phyloP scores from a whole-genome alignment of 768 basidiomycete genomes.

The Tricholoma flavovirens region DNA sequence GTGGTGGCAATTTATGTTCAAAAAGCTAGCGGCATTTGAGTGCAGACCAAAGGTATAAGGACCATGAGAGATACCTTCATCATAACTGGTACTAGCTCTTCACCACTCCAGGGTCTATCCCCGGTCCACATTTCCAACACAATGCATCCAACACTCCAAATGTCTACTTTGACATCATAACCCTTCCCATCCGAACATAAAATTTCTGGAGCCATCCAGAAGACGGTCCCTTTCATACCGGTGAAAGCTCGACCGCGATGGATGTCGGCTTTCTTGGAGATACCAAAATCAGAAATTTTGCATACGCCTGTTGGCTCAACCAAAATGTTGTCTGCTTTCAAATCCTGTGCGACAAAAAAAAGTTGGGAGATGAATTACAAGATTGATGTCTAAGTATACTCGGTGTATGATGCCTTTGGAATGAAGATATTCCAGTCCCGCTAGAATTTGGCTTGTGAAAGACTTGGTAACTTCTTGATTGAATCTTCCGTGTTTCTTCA shows the following conservation, averaged over 20 bases:
- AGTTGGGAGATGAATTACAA: conserved; percentile 1
- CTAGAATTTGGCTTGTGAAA: conserved; percentile 81
- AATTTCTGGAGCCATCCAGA: conserved; percentile 96
- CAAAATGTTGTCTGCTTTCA: conserved; percentile 93
- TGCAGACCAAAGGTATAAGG: background rate
- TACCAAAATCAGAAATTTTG: conserved; percentile 96
- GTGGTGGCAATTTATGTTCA: conserved; percentile 62
- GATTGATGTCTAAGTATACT: conserved; percentile 32
- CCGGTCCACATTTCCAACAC: conserved; percentile 96
- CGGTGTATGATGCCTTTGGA: conserved; percentile 79
- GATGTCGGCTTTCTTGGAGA: conserved; percentile 83
- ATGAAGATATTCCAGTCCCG: conserved; percentile 86
- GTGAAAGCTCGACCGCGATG: conserved; percentile 56
- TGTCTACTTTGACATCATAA: conserved; percentile 92
- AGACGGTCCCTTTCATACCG: conserved; percentile 84
- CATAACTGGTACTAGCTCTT: conserved; percentile 72
- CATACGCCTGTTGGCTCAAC: conserved; percentile 80
- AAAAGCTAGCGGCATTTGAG: conserved; percentile 45
- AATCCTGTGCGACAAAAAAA: conserved; percentile 44
- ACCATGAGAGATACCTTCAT: conserved; percentile 51
- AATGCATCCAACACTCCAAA: conserved; percentile 94
- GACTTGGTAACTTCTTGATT: conserved; percentile 79
- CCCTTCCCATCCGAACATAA: conserved; percentile 58
- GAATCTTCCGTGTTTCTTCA: conserved; percentile 77
- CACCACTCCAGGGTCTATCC: conserved; percentile 78